A percentile compares a stretch with the other conserved stretches of the same genome.
These are phyloP conservation scores for Blastocystis sp. DNA, from an alignment of 352 stramenopile genomes.

Conservation along the genomic window DNA sequence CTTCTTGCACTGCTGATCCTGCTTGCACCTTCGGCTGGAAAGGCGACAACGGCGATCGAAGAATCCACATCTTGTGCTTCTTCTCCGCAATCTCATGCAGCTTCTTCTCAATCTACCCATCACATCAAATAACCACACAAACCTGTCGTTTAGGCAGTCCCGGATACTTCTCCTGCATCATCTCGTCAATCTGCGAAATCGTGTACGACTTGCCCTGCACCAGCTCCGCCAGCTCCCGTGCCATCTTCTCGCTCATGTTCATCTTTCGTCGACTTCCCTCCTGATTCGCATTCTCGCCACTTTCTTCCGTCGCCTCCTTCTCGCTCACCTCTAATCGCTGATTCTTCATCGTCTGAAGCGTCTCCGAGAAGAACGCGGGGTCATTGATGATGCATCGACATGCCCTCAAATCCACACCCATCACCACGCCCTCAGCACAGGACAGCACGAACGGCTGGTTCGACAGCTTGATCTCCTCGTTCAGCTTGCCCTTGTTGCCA, in stretches of 20 bases:
- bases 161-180: constrained; percentile 56
- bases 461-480: background rate
- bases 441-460: constrained; percentile 37
- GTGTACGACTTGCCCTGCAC: constrained; percentile 32
- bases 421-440: background rate
- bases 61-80: constrained; percentile 40
- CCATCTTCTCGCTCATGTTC: constrained; percentile 62
- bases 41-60: background rate
- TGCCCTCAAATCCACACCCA: constrained; percentile 15
- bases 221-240: constrained; percentile 1
- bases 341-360: constrained; percentile 1
- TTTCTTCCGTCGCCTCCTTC: constrained; percentile 14
- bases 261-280: background rate
- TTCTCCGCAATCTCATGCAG: constrained; percentile 68
- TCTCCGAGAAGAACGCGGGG: constrained; percentile 37
- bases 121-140: background rate
- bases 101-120: constrained; percentile 50
- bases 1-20: too few species aligned
- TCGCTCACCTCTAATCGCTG: constrained; percentile 5
- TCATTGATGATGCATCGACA: constrained; percentile 36
- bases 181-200: constrained; percentile 57
- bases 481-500: constrained; percentile 68
- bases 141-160: constrained; percentile 66
- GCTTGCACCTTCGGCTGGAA: background rate
- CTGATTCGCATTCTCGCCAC: background rate